Percentiles rank a stretch among this genome's conserved stretches.
phyloP scores from a whole-genome alignment of 345 rosid genomes.

The Angophora floribunda region DNA sequence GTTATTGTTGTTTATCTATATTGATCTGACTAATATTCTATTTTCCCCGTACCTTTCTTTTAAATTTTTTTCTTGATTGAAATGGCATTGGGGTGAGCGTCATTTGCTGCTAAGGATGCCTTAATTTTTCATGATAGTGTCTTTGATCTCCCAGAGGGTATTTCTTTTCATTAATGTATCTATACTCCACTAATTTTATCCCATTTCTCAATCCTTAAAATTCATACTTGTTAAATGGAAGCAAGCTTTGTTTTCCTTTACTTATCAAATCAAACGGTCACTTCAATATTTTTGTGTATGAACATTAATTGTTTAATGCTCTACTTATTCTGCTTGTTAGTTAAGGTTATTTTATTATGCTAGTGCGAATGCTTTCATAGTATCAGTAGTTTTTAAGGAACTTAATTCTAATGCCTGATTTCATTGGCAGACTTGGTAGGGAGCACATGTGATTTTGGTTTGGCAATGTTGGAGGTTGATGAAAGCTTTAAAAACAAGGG shows the following conservation, averaged over 20 bases:
- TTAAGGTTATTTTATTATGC: neutral
- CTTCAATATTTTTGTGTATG: neutral
- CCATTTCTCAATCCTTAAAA: neutral
- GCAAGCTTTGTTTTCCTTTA: neutral
- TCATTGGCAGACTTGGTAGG: slow-evolving; percentile 10
- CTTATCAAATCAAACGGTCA: neutral
- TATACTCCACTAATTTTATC: neutral
- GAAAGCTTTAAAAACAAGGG: slow-evolving; percentile 22
- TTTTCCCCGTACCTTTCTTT: neutral
- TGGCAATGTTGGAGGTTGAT: slow-evolving; percentile 19
- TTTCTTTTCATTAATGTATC: neutral
- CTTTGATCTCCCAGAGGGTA: neutral
- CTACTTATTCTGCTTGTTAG: neutral
- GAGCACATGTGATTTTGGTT: slow-evolving; percentile 2
- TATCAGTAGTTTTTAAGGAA: neutral
- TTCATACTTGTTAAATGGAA: neutral
- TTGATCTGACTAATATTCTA: neutral
- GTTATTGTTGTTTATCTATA: neutral
- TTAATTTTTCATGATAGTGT: neutral
- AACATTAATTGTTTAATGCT: neutral
- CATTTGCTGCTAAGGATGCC: neutral
- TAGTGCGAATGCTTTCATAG: neutral
- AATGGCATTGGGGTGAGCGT: neutral
- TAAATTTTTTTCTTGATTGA: neutral
- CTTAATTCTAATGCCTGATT: neutral